Evolutionary conservation across 331 rosid species (phyloP), one percentile per base, ranked within the genome.

Genomic region (Stylosanthes scabra): DNA sequence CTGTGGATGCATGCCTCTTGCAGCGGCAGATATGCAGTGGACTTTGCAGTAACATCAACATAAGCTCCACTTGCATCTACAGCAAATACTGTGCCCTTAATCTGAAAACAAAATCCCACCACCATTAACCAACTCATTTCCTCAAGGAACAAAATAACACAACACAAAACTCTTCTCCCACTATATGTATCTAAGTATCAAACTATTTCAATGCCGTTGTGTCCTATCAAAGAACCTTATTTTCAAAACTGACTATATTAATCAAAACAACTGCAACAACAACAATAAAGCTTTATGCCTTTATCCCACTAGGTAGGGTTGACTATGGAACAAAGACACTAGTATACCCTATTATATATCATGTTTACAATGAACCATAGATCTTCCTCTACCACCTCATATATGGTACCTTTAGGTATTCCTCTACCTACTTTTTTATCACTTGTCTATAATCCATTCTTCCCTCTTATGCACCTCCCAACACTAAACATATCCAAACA

Each of bases 11-110:
- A 73, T 1, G 96, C 89, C 88, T 90, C 97, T 63, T 77, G 80
- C 41, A 88, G 29, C 3, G 95, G 95, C 83, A 93, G 87, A 78
- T 88, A 89, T 6, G 98, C 96, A 0, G 95, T 75, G 14, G 93
- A 88, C 78, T 93, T 93, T 8, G 95, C 89, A 44, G 88, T 79
- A 68, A 85, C 88, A 83, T 93, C 93, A 59, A 93, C 90, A 74
- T 87, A 72, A 58, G 98, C 98, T 15, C 98, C 97, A 77, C 64
- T 72, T 10, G 20, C 47, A 71, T 93, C 96, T 4, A 85, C 87
- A 59, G 68, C 71, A 75, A 84, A 88, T 50, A 93, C 95, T 7
- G 83, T 89, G 42, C 98, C 98, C 68, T 74, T 88, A 29, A 93
- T 89, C 98, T 93, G 84, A 68, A 70, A 84, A 39, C 70, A 28